Evolutionary conservation across 305 asterid species (phyloP).

Genomic region (Fraxinus dipetala): DNA sequence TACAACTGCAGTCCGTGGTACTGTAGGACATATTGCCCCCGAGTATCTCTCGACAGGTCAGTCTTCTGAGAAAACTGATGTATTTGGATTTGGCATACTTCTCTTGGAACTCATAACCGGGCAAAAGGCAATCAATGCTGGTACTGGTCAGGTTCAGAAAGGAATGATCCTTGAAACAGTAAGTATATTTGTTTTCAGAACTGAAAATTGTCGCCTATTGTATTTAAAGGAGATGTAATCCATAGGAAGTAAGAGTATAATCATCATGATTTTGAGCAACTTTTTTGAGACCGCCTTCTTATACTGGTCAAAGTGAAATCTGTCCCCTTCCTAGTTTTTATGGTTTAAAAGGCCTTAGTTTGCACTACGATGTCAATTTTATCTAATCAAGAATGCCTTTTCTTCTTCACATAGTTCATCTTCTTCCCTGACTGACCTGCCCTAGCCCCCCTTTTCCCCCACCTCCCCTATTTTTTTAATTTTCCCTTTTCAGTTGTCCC

Average conservation of each 20-base stretch:
- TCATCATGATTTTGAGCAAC: neutral
- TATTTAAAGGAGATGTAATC: neutral
- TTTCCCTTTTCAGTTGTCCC: neutral
- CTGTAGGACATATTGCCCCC: too few relatives aligned
- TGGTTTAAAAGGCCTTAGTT: neutral
- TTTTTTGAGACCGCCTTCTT: neutral
- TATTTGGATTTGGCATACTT: too few relatives aligned
- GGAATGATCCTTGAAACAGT: conserved; percentile 35
- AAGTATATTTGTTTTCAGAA: conserved; percentile 21
- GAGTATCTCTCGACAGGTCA: too few relatives aligned
- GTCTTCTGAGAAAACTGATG: too few relatives aligned
- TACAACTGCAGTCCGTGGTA: too few relatives aligned
- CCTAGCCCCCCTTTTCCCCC: neutral
- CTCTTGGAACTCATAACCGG: too few relatives aligned
- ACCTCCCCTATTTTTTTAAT: neutral
- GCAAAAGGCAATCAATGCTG: too few relatives aligned
- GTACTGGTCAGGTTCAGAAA: too few relatives aligned
- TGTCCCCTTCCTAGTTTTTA: neutral
- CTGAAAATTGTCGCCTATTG: neutral
- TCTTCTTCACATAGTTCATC: neutral
- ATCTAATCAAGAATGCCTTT: neutral
- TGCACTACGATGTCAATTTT: neutral
- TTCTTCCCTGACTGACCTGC: neutral
- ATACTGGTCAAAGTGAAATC: neutral
- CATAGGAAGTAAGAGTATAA: neutral